Evolutionary conservation across 2,329 filamentous ascomycete genomes (phyloP), one percentile per base, ranked within the genome.

Genomic region (Zymoseptoria crescenta): DNA sequence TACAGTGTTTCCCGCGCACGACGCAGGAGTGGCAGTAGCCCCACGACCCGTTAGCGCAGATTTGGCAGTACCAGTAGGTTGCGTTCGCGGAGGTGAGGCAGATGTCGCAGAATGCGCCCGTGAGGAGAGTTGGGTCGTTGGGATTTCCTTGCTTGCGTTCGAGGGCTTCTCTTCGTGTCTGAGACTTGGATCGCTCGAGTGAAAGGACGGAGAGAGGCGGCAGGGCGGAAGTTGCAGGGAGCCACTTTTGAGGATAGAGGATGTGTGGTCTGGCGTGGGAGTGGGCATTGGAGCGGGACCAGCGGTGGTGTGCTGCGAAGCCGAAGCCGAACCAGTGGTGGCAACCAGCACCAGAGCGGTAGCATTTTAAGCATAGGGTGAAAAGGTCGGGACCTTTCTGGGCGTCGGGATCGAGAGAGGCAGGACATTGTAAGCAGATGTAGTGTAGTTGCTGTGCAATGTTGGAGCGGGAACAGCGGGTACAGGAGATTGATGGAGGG

Each of bases 31-130:
- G 91, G 75, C 93, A 97, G 71, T 90, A 96, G 0, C 93, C 93
- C 92, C 92, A 97, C 69, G 95, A 92, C 4, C 91, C 93, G 62
- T 94, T 86, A 67, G 96, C 96, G 75, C 93, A 97, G 27, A 81
- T 73, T 60, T 88, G 84, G 72, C 93, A 97, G 62, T 89, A 86
- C 93, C 92, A 97, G 74, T 89, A 96, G 74, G 90, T 94, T 55
- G 87, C 83, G 67, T 95, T 92, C 0, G 90, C 82, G 77, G 85
- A 88, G 0, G 82, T 78, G 19, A 81, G 77, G 71, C 93, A 96
- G 53, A 82, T 81, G 45, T 87, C 84, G 71, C 93, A 97, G 73
- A 96, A 96, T 5, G 89, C 86, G 20, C 93, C 93, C 56, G 83
- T 86, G 73, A 94, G 85, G 0, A 94, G 75, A 24, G 89, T 80